These are phyloP conservation scores for Brassica cretica DNA, from an alignment of 345 rosid genomes.

Conservation along the genomic window DNA sequence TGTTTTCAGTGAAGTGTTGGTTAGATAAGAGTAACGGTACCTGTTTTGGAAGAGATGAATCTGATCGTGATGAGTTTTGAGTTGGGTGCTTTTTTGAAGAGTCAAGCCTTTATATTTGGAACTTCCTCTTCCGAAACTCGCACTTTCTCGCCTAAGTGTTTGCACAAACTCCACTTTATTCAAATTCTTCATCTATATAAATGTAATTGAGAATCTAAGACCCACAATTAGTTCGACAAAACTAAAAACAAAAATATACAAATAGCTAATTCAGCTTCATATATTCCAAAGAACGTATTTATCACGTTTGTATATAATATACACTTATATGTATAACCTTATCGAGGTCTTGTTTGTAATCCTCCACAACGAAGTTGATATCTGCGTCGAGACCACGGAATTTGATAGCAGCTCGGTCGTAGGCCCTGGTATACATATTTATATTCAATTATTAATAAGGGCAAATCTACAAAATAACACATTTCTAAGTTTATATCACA, in stretches of 20 bases:
- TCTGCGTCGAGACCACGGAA: constrained; percentile 94
- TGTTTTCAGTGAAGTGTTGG: neutral
- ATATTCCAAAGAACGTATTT: neutral
- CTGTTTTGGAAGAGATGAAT: constrained; percentile 38
- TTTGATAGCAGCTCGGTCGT: constrained; percentile 95
- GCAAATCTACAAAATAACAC: no score
- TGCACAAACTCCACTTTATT: constrained; percentile 91
- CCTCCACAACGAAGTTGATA: constrained; percentile 76
- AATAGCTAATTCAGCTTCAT: neutral
- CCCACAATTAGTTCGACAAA: neutral
- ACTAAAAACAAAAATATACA: neutral
- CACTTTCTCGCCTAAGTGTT: constrained; percentile 91
- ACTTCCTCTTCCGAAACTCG: constrained; percentile 91
- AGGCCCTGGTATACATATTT: constrained; percentile 60
- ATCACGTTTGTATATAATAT: neutral
- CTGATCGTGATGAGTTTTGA: constrained; percentile 38
- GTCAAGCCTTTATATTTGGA: constrained; percentile 88
- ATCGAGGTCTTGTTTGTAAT: constrained; percentile 78
- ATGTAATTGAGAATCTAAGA: neutral
- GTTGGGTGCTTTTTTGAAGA: constrained; percentile 60
- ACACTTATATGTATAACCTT: constrained; percentile 49
- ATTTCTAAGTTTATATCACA: no score
- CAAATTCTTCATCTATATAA: constrained; percentile 67
- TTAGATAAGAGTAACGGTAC: constrained; percentile 9
- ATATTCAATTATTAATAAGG: constrained; percentile 6